These are phyloP conservation scores for Lepidium aucheri DNA, from an alignment of 345 rosid species.

Conservation along the genomic window DNA sequence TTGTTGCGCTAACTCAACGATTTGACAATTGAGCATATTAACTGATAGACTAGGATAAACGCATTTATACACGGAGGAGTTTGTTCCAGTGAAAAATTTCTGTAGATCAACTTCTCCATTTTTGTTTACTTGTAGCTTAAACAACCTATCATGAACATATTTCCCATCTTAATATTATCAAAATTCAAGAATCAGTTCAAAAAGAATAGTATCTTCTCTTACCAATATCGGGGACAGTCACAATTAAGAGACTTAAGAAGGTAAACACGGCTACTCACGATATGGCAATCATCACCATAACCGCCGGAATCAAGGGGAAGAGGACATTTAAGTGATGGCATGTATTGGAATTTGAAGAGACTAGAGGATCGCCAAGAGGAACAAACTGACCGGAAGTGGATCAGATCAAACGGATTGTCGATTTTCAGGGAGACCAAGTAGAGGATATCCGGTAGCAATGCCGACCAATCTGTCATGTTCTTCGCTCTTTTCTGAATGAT, in stretches of 20 bases:
- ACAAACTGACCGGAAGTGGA: conserved; percentile 32
- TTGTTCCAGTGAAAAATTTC: not conserved
- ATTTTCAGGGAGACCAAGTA: not conserved
- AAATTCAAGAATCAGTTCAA: not conserved
- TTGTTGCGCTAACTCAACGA: conserved; percentile 8
- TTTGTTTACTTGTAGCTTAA: not conserved
- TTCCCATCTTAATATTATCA: not conserved
- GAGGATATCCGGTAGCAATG: conserved; percentile 24
- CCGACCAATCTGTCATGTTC: conserved; percentile 24
- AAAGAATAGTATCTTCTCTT: not conserved
- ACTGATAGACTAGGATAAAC: not conserved
- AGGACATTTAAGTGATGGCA: not conserved
- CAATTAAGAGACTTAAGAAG: not conserved
- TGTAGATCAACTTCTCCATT: conserved; percentile 5
- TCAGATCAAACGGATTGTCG: conserved; percentile 9
- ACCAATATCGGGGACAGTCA: not conserved
- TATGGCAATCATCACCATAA: not conserved
- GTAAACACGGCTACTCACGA: conserved; percentile 4
- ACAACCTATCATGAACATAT: not conserved
- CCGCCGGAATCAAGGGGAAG: not conserved
- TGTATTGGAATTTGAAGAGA: not conserved
- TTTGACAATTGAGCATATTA: conserved; percentile 9
- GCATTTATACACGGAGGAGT: not conserved
- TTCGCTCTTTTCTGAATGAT: not conserved
- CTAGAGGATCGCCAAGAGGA: conserved; percentile 23